A percentile compares a stretch with the other conserved stretches of the same genome.
Conservation (phyloP, 139 green algal genomes). For the Desmodesmus armatus region DNA sequence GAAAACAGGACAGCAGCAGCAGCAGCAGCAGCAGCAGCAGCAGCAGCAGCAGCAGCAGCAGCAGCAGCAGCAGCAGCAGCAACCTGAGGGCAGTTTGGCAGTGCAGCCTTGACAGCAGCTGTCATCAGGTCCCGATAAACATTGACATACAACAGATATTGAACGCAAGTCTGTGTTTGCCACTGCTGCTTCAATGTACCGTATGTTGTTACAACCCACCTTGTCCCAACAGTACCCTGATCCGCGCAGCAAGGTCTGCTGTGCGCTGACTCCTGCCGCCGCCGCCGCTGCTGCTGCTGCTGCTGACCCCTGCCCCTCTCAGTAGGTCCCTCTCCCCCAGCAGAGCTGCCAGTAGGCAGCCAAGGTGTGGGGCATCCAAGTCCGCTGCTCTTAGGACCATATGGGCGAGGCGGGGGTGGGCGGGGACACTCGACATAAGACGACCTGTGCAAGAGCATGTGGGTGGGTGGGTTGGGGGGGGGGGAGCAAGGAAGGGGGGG, state of each 20-base stretch:
- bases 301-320: constrained; percentile 37
- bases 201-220: constrained; percentile 26
- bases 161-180: too few species aligned
- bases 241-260: constrained; percentile 49
- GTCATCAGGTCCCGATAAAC: too few species aligned
- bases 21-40: neutral
- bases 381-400: constrained; percentile 53
- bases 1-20: neutral
- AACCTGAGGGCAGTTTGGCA: neutral
- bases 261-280: neutral
- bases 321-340: constrained; percentile 60
- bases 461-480: too few species aligned
- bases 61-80: neutral
- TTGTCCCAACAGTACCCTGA: constrained; percentile 51
- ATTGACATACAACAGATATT: too few species aligned
- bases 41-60: neutral
- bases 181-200: too few species aligned
- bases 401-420: constrained; percentile 59
- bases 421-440: constrained; percentile 46
- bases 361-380: constrained; percentile 42
- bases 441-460: constrained; percentile 40
- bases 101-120: too few species aligned
- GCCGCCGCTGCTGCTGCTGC: constrained; percentile 20
- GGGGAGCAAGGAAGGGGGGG: too few species aligned
- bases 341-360: constrained; percentile 58